These are phyloP conservation scores for Backusella mclennaniae DNA, from an alignment of 192 early-diverging fungal genomes.

Conservation along the genomic window DNA sequence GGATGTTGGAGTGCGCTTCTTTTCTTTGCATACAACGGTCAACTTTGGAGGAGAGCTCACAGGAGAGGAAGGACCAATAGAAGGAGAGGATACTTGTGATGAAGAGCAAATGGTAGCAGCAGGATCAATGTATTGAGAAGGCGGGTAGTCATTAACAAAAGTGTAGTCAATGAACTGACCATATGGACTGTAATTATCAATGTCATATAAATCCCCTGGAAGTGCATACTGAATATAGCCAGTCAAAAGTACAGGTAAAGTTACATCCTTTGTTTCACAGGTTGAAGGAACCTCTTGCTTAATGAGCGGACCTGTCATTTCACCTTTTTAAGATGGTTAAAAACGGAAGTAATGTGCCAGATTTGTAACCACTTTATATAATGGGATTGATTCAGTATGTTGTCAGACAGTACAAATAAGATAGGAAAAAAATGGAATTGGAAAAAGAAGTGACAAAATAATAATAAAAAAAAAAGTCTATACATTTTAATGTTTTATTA, in stretches of 20 bases:
- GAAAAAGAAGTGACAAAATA: background rate
- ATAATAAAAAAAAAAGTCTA: background rate
- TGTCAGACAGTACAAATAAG: background rate
- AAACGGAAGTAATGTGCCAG: background rate
- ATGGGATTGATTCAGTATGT: background rate
- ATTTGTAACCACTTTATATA: background rate
- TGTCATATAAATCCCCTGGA: background rate
- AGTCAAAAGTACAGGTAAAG: background rate
- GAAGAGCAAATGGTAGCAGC: background rate
- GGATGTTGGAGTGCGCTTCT: constrained; percentile 13
- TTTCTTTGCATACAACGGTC: background rate
- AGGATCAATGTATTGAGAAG: background rate
- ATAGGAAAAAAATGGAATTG: background rate
- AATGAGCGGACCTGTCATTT: background rate
- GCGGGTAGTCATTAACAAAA: background rate
- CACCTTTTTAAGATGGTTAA: background rate
- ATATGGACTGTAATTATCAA: background rate
- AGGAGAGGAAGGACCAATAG: background rate
- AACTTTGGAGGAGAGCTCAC: background rate
- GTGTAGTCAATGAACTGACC: background rate
- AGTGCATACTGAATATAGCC: background rate
- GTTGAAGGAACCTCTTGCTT: background rate
- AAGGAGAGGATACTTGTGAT: background rate
- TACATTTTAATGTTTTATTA: constrained; percentile 1
- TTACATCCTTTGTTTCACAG: background rate